phyloP scores from a whole-genome alignment of 257 asterid species.

The Nicotiana paniculata region DNA sequence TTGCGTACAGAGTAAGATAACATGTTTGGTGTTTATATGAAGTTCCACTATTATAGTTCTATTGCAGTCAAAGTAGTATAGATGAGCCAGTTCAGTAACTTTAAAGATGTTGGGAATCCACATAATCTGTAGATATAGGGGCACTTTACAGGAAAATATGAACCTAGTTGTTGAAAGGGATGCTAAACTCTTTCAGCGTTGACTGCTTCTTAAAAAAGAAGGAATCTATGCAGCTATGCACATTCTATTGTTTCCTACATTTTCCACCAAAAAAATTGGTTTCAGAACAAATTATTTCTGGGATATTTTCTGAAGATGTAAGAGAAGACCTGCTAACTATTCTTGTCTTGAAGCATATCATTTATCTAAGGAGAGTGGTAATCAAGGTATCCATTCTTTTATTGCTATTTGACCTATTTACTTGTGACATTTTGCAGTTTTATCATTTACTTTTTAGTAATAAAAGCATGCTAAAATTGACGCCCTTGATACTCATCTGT shows the following conservation, averaged over 20 bases:
- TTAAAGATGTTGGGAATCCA: background rate
- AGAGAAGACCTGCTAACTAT: background rate
- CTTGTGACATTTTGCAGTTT: background rate
- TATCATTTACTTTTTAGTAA: background rate
- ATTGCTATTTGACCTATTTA: background rate
- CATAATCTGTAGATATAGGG: background rate
- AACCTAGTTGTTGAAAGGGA: background rate
- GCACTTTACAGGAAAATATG: background rate
- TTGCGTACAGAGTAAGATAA: background rate
- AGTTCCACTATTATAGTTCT: background rate
- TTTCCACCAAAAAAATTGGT: background rate
- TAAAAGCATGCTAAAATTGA: background rate
- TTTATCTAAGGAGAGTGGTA: background rate
- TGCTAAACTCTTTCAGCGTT: background rate
- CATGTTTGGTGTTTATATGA: background rate
- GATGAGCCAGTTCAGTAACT: background rate
- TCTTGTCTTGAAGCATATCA: background rate
- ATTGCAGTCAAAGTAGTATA: background rate
- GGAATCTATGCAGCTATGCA: background rate
- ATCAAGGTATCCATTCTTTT: background rate
- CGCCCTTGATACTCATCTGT: background rate
- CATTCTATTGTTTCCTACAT: background rate
- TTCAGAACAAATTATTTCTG: background rate
- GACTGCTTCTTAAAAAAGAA: background rate
- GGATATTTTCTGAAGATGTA: background rate